Base-by-base conservation (phyloP, 2,329 filamentous ascomycete species). In the Neospermospora avenae region DNA sequence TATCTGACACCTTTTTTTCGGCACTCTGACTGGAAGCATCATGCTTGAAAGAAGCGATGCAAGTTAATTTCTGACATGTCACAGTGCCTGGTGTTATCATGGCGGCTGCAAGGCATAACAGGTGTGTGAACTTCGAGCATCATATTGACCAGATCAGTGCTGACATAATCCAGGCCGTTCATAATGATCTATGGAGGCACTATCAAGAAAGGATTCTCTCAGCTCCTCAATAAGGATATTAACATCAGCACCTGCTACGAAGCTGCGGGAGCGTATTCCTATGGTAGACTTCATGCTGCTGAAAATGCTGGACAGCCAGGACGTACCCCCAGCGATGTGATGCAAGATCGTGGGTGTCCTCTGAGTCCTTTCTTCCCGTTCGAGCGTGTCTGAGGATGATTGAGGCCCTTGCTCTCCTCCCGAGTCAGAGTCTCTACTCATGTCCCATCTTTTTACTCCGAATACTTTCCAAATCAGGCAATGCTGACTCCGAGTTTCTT, bases 111-210 rank as follows among this genome's bases (percentile, higher is more conserved):
- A 84, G 93, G 59, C 91, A 96, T 76, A 97, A 97, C 76, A 84
- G 93, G 55, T 44, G 44, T 39, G 28, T 22, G 14, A 34, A 35
- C 18, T 7, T 37, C 37, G 28, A 31, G 28, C 5, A 1, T 5
- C 28, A 31, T 13, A 42, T 31, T 42, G 8, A 22, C 18, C 11
- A 28, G 37, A 16, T 44, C 34, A 16, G 35, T 35, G 20, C 34
- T 41, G 6, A 56, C n/a, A 48, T 28, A 10, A 14, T 35, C 3
- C 20, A 57, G 60, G 10, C 93, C 93, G 3, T 95, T 91, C 51
- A 80, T 97, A 72, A 96, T 97, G 92, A 88, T 98, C 61, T 98
- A 97, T 73, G 93, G 93, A 54, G 93, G 93, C 41, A 90, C 91
- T 16, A 97, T 96, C 70, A 86, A 87, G 71, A 91, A 91, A 63